Evolutionary conservation across 345 rosid species (phyloP).

Genomic region (Jatropha curcas): DNA sequence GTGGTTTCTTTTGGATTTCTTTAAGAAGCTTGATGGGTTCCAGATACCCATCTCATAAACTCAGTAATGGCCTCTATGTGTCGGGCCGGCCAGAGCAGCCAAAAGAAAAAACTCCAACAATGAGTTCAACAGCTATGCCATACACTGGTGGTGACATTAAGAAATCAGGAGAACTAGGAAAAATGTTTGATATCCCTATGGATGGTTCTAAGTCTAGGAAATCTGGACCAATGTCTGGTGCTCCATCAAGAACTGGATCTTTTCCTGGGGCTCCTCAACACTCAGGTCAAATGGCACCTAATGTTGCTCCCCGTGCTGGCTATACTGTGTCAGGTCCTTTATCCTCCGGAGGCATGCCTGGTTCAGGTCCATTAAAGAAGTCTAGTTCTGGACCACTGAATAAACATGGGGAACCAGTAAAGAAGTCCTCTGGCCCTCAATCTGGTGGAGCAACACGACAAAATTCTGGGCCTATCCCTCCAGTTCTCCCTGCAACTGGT

Average conservation of each 20-base stretch:
- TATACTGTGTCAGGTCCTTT: conserved; percentile 27
- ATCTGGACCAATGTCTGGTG: conserved; percentile 24
- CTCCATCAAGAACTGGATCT: conserved; percentile 27
- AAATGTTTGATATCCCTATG: conserved; percentile 24
- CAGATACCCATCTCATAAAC: conserved; percentile 27
- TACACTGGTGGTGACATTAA: conserved; percentile 31
- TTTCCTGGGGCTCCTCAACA: conserved; percentile 16
- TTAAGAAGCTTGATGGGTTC: conserved; percentile 24
- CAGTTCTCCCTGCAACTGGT: conserved; percentile 23
- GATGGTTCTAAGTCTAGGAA: conserved; percentile 28
- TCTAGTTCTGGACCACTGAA: conserved; percentile 26
- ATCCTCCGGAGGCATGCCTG: conserved; percentile 24
- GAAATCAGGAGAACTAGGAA: conserved; percentile 28
- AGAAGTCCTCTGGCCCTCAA: conserved; percentile 29
- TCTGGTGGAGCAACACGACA: conserved; percentile 20
- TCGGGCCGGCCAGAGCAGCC: conserved; percentile 28
- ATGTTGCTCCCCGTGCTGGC: conserved; percentile 19
- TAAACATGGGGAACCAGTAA: conserved; percentile 25
- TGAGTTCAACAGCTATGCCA: conserved; percentile 30
- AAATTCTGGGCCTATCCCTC: conserved; percentile 26
- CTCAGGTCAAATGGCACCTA: conserved; percentile 18
- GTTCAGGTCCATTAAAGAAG: conserved; percentile 20
- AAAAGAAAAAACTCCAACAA: conserved; percentile 26
- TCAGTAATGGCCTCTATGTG: conserved; percentile 26
- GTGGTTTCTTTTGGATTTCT: background rate